These are phyloP conservation scores for Collybia sordida DNA, from an alignment of 768 basidiomycete species.

Conservation along the genomic window DNA sequence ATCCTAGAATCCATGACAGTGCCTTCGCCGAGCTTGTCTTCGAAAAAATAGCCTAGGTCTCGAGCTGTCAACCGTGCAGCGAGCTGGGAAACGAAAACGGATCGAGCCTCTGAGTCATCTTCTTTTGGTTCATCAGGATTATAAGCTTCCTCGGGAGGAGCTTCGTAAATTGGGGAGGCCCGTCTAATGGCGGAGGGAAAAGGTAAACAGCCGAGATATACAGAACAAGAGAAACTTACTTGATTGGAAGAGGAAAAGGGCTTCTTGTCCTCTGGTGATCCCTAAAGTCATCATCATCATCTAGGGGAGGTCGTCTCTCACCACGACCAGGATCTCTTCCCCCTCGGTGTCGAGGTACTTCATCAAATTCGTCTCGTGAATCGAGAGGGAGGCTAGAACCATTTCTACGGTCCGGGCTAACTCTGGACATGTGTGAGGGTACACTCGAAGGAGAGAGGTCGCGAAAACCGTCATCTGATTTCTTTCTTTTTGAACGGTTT, in stretches of 20 bases:
- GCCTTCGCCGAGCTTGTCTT: constrained; percentile 92
- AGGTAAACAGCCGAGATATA: constrained; percentile 7
- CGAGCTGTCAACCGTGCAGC: constrained; percentile 95
- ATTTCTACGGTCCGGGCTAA: constrained; percentile 57
- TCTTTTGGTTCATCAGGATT: constrained; percentile 89
- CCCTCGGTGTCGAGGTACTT: constrained; percentile 41
- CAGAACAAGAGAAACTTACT: constrained; percentile 30
- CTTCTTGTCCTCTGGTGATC: constrained; percentile 34
- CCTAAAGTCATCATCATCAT: constrained; percentile 36
- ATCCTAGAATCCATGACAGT: constrained; percentile 95
- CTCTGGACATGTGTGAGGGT: constrained; percentile 43
- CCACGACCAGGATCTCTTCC: constrained; percentile 38
- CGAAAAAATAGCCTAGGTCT: constrained; percentile 98
- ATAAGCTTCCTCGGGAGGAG: constrained; percentile 63
- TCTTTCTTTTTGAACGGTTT: constrained; percentile 66
- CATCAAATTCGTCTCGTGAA: constrained; percentile 64
- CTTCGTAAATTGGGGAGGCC: constrained; percentile 70
- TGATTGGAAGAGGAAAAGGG: constrained; percentile 43
- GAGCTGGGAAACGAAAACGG: constrained; percentile 98
- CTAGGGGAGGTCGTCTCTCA: constrained; percentile 35
- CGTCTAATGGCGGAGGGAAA: constrained; percentile 44
- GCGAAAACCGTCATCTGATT: constrained; percentile 52
- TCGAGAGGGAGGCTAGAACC: constrained; percentile 40
- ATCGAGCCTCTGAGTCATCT: constrained; percentile 97
- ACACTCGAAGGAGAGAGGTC: constrained; percentile 37